Conservation (phyloP, 1,139 yeast species). For the Wickerhamiella infanticola region DNA sequence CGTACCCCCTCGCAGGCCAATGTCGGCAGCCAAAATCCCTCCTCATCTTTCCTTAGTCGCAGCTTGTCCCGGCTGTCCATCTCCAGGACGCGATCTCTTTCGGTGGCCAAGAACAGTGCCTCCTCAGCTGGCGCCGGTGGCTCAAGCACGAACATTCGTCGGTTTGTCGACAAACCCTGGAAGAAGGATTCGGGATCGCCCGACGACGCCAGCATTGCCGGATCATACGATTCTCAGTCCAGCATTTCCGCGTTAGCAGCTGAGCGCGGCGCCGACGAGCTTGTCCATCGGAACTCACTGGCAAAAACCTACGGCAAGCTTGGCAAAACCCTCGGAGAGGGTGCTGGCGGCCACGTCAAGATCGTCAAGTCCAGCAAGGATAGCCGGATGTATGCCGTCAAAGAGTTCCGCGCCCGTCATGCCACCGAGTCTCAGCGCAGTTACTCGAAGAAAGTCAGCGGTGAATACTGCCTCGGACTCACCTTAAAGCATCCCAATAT, state of each 20-base stretch:
- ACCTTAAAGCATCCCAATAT: constrained; percentile 83
- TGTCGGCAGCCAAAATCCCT: neutral
- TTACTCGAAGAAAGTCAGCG: constrained; percentile 84
- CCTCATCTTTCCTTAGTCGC: constrained; percentile 8
- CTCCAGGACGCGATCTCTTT: constrained; percentile 5
- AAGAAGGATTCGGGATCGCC: constrained; percentile 9
- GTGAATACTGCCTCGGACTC: constrained; percentile 89
- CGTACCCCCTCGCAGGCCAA: constrained; percentile 5
- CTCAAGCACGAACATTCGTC: constrained; percentile 34
- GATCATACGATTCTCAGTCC: constrained; percentile 2
- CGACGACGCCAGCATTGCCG: constrained; percentile 4
- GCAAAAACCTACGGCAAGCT: constrained; percentile 65
- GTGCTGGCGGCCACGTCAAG: constrained; percentile 90
- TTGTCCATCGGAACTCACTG: constrained; percentile 30
- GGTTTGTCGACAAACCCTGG: constrained; percentile 16
- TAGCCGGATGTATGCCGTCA: constrained; percentile 70
- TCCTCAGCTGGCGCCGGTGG: constrained; percentile 22
- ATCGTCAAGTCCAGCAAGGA: constrained; percentile 56
- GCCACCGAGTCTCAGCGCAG: constrained; percentile 68
- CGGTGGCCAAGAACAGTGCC: neutral
- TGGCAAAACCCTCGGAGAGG: constrained; percentile 84
- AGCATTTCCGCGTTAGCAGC: constrained; percentile 1
- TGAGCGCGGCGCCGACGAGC: constrained; percentile 1
- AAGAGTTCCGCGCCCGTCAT: constrained; percentile 71
- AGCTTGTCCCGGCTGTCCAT: constrained; percentile 13